A percentile compares a stretch with the other conserved stretches of the same genome.
phyloP scores from a whole-genome alignment of 2,329 filamentous ascomycete genomes.

The Fusarium udum region DNA sequence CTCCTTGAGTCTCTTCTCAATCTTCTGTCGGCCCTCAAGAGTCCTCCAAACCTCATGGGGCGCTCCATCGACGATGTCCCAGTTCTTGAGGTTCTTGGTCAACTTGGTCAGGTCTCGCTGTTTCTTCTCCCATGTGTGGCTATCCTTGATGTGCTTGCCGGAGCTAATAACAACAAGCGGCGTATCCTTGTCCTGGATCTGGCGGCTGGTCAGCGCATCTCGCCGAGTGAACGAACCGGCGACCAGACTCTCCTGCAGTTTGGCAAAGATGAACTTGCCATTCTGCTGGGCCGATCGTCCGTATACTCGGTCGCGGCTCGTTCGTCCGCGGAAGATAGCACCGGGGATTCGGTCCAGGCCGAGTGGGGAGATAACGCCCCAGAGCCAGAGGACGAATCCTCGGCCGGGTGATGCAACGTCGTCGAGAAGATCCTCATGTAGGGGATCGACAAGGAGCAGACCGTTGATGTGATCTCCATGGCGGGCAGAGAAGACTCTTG shows the following conservation, averaged over 20 bases:
- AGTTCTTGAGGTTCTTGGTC: conserved; percentile 80
- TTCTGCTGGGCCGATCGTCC: conserved; percentile 81
- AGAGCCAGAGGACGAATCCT: conserved; percentile 87
- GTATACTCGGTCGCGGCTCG: conserved; percentile 83
- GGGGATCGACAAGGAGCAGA: conserved; percentile 84
- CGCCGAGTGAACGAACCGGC: conserved; percentile 84
- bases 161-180: conserved; percentile 86
- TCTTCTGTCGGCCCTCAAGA: conserved; percentile 72
- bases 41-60: conserved; percentile 89
- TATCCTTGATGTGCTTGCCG: conserved; percentile 72
- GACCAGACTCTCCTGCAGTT: conserved; percentile 91
- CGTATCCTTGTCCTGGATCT: conserved; percentile 80
- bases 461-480: conserved; percentile 80
- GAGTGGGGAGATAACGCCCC: conserved; percentile 85
- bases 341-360: conserved; percentile 83
- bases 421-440: conserved; percentile 86
- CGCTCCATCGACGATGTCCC: conserved; percentile 87
- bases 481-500: conserved; percentile 88
- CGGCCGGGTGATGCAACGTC: conserved; percentile 72
- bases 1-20: conserved; percentile 82
- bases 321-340: conserved; percentile 83
- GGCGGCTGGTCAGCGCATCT: conserved; percentile 80
- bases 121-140: conserved; percentile 80
- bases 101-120: conserved; percentile 85
- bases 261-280: conserved; percentile 87